A percentile compares a stretch with the other conserved stretches of the same genome.
These are phyloP conservation scores for Myriosclerotinia scirpicola DNA, from an alignment of 2,329 filamentous ascomycete species.

Conservation along the genomic window DNA sequence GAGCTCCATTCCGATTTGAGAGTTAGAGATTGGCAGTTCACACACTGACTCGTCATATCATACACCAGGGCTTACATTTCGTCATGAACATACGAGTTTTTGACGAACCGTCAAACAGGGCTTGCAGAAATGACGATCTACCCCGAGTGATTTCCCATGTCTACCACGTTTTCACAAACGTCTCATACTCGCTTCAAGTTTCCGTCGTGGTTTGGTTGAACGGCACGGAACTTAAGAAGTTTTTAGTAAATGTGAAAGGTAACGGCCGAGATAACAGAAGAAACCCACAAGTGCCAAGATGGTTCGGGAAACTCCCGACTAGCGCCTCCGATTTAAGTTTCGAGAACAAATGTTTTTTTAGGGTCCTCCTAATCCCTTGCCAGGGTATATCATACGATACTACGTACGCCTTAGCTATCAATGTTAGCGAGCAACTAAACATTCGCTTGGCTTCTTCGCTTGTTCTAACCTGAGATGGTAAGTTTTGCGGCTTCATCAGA, in stretches of 20 bases:
- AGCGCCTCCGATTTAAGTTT: not conserved
- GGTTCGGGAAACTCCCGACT: not conserved
- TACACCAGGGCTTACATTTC: not conserved
- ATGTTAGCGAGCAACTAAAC: not conserved
- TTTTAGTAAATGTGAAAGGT: slow-evolving; percentile 1
- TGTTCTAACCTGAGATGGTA: not conserved
- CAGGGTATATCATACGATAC: not conserved
- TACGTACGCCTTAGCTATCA: not conserved
- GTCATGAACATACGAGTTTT: not conserved
- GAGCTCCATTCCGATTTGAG: not conserved
- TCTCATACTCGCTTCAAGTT: not conserved
- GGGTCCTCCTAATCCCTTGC: not conserved
- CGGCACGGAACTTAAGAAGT: not conserved
- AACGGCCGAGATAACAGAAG: not conserved
- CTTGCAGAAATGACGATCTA: not conserved
- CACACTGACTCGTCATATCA: not conserved
- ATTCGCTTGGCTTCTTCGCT: not conserved
- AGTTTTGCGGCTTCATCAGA: not conserved
- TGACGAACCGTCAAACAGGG: not conserved
- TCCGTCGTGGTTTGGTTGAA: not conserved
- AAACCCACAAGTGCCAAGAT: not conserved
- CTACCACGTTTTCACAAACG: not conserved
- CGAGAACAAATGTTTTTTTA: not conserved
- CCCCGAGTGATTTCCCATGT: not conserved
- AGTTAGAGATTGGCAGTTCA: not conserved